Evolutionary conservation across 139 green algal species (phyloP), one percentile per base, ranked within the genome.

Genomic region (Picocystis salinarum): DNA sequence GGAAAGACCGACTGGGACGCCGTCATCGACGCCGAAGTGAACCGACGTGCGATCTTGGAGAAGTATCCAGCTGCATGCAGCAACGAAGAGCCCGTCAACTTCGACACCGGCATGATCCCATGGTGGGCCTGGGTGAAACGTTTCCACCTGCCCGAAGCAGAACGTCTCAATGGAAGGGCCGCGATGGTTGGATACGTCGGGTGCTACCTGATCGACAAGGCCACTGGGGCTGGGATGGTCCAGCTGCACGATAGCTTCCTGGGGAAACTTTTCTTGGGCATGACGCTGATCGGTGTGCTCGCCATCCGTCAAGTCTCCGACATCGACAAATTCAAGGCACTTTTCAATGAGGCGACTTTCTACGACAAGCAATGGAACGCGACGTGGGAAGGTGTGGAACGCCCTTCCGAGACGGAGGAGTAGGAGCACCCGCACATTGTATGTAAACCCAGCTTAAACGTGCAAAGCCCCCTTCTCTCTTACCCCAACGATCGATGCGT

Each of bases 101-200:
- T 92, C 56, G 82, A 93, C 69, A 93, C 82, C 18, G 39, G 28
- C 27, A 75, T 90, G 58, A 85, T 93, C 55, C 82, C 82, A 13
- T 91, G 79, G 82, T 91, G 76, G 79, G 82, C 79, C 10, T 93
- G 82, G 82, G 75, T 93, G 37, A 62, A 61, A 50, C 71, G 82
- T 41, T 93, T 93, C 76, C 82, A 93, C 60, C 70, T 93, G 40
- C 81, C 81, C 23, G 81, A 92, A 74, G 82, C 82, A 28, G 82
- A 93, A 67, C 92, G 91, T 71, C 66, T 91, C 0, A 93, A 93
- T 52, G 82, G 82, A 12, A 65, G 82, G n/a, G 82, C 82, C 6
- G 75, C 73, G 33, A 93, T 93, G 82, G 50, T 93, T 36, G 82
- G 80, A 44, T 93, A 93, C 59, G 53, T 87, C 6, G 44, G 83